Evolutionary conservation across 169 alveolate genomes (phyloP), one percentile per base, ranked within the genome.

Genomic region (Eimeria tenella): DNA sequence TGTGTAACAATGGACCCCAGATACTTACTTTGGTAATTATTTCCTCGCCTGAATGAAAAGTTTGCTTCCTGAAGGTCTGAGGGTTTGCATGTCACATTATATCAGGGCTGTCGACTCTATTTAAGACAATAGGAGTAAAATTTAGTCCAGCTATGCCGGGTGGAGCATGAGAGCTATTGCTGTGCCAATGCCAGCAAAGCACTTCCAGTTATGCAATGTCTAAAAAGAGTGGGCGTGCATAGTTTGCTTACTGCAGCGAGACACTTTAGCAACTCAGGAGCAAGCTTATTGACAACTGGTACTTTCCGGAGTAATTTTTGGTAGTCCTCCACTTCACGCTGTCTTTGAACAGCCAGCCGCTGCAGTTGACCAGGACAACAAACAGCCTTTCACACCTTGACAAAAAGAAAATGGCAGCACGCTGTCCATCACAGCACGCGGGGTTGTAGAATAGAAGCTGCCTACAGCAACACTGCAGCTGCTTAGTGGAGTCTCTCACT

Each of bases 251-350:
- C 95, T 58, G 79, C 86, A 10, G 95, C 95, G 17, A 94, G 87
- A 42, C 94, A 74, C 65, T 90, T 31, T 9, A 74, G 56, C 77
- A 55, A 63, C 68, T 13, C 70, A 17, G 77, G 90, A 9, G 9
- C 42, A 10, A 94, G 92, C 74, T 88, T 86, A 90, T 75, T 84
- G 77, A 94, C 88, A 42, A 94, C 93, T 7, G 96, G 94, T 15
- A 94, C 96, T 71, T 56, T 94, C 56, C 86, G 87, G 62, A 94
- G 77, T 88, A 94, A 56, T 62, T 42, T 25, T 17, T 73, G 94
- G 79, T 74, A 74, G 49, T 42, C 75, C 52, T 73, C 89, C 60
- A 74, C 88, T 23, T 89, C 94, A n/a, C 77, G 63, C 68, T 87
- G 83, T 49, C 84, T 62, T 55, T 84, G 92, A n/a, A 63, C 8